A percentile compares a stretch with the other conserved stretches of the same genome.
These are phyloP conservation scores for Nematocida sp. DNA, from an alignment of 371 early-diverging fungal genomes.

Conservation along the genomic window DNA sequence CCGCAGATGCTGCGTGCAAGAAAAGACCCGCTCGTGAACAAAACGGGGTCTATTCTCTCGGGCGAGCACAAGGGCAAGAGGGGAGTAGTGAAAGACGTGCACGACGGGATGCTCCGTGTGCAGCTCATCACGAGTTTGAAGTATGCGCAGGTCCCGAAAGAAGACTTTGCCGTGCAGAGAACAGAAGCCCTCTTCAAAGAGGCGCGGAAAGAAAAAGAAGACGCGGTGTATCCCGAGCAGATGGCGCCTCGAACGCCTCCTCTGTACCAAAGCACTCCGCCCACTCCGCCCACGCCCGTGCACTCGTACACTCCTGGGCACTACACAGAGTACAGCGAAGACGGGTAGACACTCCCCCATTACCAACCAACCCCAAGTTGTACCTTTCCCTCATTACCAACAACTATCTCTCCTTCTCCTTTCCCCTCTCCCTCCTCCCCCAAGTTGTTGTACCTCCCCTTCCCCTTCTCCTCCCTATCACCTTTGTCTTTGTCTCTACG, in stretches of 20 bases:
- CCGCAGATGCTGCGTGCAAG: slow-evolving; percentile 6
- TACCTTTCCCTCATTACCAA: background rate
- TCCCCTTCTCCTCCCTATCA: background rate
- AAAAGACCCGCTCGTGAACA: slow-evolving; percentile 72
- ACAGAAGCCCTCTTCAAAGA: too few relatives aligned
- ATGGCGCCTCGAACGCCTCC: background rate
- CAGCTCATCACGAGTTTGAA: slow-evolving; percentile 82
- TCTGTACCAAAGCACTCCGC: background rate
- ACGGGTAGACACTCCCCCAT: background rate
- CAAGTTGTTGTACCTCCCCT: background rate
- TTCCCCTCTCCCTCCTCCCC: background rate
- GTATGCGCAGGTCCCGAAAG: slow-evolving; percentile 67
- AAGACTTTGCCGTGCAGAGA: background rate
- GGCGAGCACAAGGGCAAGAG: slow-evolving; percentile 92
- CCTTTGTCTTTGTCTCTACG: too few relatives aligned
- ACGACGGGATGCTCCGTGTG: slow-evolving; percentile 72
- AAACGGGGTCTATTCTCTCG: slow-evolving; percentile 75
- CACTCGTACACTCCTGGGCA: background rate
- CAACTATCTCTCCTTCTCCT: background rate
- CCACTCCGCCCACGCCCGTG: background rate
- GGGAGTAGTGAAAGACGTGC: slow-evolving; percentile 83
- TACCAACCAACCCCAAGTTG: background rate
- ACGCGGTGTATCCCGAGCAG: background rate
- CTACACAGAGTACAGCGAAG: too few relatives aligned
- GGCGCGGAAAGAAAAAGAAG: too few relatives aligned